Base-by-base conservation (phyloP, 2,329 filamentous ascomycete species). In the Didymella arachidicola region DNA sequence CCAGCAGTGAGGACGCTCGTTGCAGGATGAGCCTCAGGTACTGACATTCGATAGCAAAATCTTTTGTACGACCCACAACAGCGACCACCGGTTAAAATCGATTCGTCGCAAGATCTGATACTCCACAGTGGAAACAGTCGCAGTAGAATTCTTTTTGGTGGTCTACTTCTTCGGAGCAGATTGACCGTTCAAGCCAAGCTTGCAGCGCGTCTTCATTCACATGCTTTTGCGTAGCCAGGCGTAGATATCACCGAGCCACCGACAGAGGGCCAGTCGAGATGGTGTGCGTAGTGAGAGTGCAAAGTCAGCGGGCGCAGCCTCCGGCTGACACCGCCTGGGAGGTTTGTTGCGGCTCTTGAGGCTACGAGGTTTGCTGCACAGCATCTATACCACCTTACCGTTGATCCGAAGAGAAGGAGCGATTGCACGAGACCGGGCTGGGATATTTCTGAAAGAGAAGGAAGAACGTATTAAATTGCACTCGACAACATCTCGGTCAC, bases 21-120 rank as follows among this genome's bases (percentile, higher is more conserved):
- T 42, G 38, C 54, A 57, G 42, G 48, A 58, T 36, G 43, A 43
- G 48, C 49, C 39, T 49, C 39, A 58, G 11, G 30, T 32, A 32
- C 30, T 32, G 30, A 32, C 12, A 16, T 32, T 45, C 32, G 7
- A 36, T 36, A 36, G 30, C 39, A 49, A 29, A 30, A 18, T 51
- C 25, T 19, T 34, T 58, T 29, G 49, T 53, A 44, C 44, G 43
- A 48, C 55, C 19, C 43, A 42, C 38, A 22, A 22, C 12, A 22
- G n/a, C 18, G 30, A 16, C 30, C 38, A 26, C 41, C 27, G 25
- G 25, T 44, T 48, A 41, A 29, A 11, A 8, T 36, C n/a, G 29
- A 44, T 45, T 12, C 25, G 22, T 38, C 19, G 27, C 19, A 26
- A 22, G 38, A 39, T 10, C 49, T 43, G 38, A 49, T 4, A 25